These are phyloP conservation scores for Tylopilus plumbeoviolaceoides DNA, from an alignment of 768 basidiomycete species.

Conservation along the genomic window DNA sequence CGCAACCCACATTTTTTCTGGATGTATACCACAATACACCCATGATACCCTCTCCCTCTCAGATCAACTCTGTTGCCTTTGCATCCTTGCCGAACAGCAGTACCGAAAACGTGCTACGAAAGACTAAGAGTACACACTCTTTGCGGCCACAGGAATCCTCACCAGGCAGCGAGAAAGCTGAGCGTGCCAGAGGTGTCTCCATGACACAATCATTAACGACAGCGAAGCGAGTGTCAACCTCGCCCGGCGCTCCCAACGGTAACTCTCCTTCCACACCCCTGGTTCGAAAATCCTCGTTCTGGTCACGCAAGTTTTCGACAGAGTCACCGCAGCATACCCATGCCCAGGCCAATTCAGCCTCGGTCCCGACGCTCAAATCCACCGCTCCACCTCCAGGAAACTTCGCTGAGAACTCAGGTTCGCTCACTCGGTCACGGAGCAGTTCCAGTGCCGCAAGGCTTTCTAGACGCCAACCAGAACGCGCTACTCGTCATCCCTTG, in stretches of 20 bases:
- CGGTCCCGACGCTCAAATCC: conserved; percentile 39
- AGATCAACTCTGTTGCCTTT: conserved; percentile 49
- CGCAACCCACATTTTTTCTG: conserved; percentile 55
- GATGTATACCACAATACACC: conserved; percentile 55
- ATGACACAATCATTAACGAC: conserved; percentile 44
- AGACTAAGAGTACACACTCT: conserved; percentile 49
- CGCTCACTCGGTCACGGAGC: conserved; percentile 18
- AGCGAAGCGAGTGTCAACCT: conserved; percentile 42
- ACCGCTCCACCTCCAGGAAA: conserved; percentile 43
- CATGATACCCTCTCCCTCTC: conserved; percentile 37
- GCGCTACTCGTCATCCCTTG: conserved; percentile 11
- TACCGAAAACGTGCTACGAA: conserved; percentile 34
- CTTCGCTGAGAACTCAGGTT: conserved; percentile 12
- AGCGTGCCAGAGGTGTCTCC: conserved; percentile 53
- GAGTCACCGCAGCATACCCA: conserved; percentile 29
- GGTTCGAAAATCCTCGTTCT: conserved; percentile 62
- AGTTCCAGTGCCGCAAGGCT: conserved; percentile 29
- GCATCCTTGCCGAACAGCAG: conserved; percentile 18
- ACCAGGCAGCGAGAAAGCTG: conserved; percentile 14
- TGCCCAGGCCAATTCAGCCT: conserved; percentile 30
- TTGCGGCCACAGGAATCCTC: conserved; percentile 14
- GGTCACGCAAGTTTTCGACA: conserved; percentile 50
- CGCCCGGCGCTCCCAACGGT: conserved; percentile 19
- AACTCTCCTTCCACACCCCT: conserved; percentile 36
- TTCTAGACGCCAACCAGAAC: conserved; percentile 45